These are phyloP conservation scores for Spirogloea muscicola DNA, from an alignment of 139 green algal genomes.

Conservation along the genomic window DNA sequence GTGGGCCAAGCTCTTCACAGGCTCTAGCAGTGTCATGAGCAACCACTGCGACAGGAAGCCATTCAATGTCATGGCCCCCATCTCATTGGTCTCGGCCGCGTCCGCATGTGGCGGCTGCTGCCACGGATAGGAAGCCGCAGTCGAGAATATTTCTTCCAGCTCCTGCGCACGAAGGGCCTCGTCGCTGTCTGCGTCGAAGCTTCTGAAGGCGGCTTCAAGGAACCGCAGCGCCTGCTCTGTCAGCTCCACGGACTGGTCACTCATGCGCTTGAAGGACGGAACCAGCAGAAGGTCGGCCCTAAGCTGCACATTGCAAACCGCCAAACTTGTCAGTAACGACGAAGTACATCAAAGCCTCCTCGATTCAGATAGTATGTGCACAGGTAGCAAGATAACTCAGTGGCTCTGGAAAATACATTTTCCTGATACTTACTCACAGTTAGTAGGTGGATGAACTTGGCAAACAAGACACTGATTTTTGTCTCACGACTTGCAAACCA, in stretches of 20 bases:
- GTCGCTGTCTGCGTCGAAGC: constrained; percentile 32
- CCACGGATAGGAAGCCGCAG: constrained; percentile 14
- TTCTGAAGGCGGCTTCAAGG: constrained; percentile 8
- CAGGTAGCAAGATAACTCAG: too few species aligned
- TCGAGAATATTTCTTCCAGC: constrained; percentile 38
- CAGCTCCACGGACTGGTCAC: background rate
- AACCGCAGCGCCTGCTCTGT: background rate
- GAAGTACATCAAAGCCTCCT: too few species aligned
- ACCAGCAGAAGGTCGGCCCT: constrained; percentile 4
- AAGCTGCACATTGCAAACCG: too few species aligned
- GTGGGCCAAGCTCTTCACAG: background rate
- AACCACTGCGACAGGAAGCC: constrained; percentile 30
- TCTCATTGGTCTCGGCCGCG: background rate
- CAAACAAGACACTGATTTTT: too few species aligned
- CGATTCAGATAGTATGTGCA: too few species aligned
- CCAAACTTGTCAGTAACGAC: too few species aligned
- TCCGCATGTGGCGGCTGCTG: constrained; percentile 3
- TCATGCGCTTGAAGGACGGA: background rate
- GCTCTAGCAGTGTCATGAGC: constrained; percentile 14
- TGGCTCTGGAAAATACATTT: too few species aligned
- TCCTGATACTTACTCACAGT: too few species aligned
- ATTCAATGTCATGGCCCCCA: constrained; percentile 6
- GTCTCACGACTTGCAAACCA: too few species aligned
- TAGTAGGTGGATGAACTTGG: too few species aligned
- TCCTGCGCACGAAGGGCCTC: constrained; percentile 5